Percentiles rank a stretch among this genome's conserved stretches.
Evolutionary conservation across 2,329 filamentous ascomycete genomes (phyloP).

Genomic region (Verticillium nonalfalfae): DNA sequence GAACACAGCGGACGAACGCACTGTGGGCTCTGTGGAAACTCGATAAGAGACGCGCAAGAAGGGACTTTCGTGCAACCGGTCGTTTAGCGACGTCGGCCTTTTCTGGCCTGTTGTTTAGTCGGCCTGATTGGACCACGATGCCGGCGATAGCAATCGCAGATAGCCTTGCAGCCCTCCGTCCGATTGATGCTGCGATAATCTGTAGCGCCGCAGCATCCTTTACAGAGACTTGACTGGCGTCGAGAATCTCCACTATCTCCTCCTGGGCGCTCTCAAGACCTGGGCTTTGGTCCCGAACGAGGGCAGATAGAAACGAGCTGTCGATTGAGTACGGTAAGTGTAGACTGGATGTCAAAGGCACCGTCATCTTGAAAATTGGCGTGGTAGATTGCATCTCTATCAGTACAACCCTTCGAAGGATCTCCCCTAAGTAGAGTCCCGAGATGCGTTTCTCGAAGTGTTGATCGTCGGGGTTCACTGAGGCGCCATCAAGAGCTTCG

Average conservation of each 20-base stretch:
- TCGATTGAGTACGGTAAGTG: constrained; percentile 62
- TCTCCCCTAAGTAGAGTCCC: constrained; percentile 75
- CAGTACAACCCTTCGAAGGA: constrained; percentile 60
- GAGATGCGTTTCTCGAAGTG: constrained; percentile 83
- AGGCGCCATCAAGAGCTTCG: constrained; percentile 56
- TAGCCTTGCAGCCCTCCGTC: constrained; percentile 13
- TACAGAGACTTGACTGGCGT: constrained; percentile 33
- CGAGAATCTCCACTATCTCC: constrained; percentile 21
- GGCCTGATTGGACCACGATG: constrained; percentile 14
- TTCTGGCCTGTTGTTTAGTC: background rate
- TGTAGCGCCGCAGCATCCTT: constrained; percentile 59
- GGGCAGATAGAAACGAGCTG: constrained; percentile 59
- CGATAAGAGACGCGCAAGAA: background rate
- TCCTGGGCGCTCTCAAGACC: constrained; percentile 44
- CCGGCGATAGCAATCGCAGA: constrained; percentile 15
- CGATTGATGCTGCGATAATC: constrained; percentile 36
- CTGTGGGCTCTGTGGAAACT: background rate
- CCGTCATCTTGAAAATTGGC: constrained; percentile 4
- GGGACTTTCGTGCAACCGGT: too few relatives aligned
- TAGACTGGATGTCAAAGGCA: constrained; percentile 24
- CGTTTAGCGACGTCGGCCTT: background rate
- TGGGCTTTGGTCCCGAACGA: constrained; percentile 50
- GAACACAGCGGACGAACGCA: background rate
- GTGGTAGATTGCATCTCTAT: constrained; percentile 18
- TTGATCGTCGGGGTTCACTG: constrained; percentile 68